These are phyloP conservation scores for Lizonia empirigonia DNA, from an alignment of 2,329 filamentous ascomycete genomes.

Conservation along the genomic window DNA sequence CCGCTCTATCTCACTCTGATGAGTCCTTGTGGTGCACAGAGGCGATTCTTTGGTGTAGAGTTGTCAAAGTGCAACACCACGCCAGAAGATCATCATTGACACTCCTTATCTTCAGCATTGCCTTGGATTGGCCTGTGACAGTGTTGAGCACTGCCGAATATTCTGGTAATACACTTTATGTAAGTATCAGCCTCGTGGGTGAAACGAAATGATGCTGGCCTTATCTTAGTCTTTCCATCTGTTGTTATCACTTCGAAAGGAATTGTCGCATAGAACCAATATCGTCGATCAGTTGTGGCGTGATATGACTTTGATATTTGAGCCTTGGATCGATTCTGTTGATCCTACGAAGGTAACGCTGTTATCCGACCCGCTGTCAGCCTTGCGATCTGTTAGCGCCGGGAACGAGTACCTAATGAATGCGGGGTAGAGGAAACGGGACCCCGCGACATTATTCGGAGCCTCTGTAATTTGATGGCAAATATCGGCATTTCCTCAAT, in stretches of 20 bases:
- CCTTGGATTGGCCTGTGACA: not conserved
- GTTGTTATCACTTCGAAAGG: not conserved
- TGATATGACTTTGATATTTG: not conserved
- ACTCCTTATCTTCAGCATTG: not conserved
- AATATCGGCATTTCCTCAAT: conserved; percentile 30
- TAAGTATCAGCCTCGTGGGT: not conserved
- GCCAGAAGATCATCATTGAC: not conserved
- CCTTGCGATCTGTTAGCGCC: conserved; percentile 17
- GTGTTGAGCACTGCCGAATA: not conserved
- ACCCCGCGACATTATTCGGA: conserved; percentile 22
- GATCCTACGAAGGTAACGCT: not conserved
- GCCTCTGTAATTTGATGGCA: too few species aligned
- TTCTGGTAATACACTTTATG: not conserved
- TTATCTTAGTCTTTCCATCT: not conserved
- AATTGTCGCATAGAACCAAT: not conserved
- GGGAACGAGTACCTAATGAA: conserved; percentile 11
- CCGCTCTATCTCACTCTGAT: too few species aligned
- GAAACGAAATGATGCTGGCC: not conserved
- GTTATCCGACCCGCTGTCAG: not conserved
- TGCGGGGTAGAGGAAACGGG: conserved; percentile 30
- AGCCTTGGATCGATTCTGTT: not conserved
- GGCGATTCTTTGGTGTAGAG: not conserved
- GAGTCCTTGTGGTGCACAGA: not conserved
- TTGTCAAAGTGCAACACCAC: not conserved
- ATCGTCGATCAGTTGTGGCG: not conserved